Base-by-base conservation (phyloP, 148 eudicot genomes). In the Vaccinium darrowii region DNA sequence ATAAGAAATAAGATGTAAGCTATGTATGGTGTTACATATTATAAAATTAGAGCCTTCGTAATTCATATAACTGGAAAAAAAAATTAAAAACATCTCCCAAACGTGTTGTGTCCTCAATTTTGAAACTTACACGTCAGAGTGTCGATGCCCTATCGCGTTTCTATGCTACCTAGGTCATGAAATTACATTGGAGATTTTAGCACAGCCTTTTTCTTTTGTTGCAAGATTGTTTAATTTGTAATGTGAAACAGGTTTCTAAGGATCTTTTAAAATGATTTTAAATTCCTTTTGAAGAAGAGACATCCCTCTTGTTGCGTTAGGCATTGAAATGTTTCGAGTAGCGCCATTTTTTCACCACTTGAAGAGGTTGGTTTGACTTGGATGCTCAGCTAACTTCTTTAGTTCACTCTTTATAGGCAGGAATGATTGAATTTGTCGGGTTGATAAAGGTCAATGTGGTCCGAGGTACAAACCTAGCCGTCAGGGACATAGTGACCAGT, bases 371-470 rank as follows among this genome's bases (percentile, higher is more conserved):
- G 78, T 87, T 78, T 50, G 71, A 84, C 76, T 52, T 36, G 30
- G 25, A 25, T 80, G 33, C 82, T 49, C 23, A 81, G 18, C 56
- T 83, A 25, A 27, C 21, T 27, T 49, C 71, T 73, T n/a, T 69
- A 39, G 67, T 67, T 23, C 79, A 19, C 58, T 57, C 7, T 74
- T 47, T 86, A 79, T 91, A 97, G 99, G 98, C 95, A 85, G 99
- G 99, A 53, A 97, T 97, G 99, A 87, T 94, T 56, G 99, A 97
- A 89, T 97, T 97, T 86, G 92, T 97, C 15, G 99, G 99, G 57
- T 81, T 97, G 82, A 93, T 97, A 75, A 93, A 94, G 87, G 96
- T 95, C 80, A 97, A 94, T 81, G 93, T 92, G 77, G 94, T 97
- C 36, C 91, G 81, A 91, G 99, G 99, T 85, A 95, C 95, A 74